Conservation (phyloP, 306 rosid species). For the Cucurbita argyrosperma region DNA sequence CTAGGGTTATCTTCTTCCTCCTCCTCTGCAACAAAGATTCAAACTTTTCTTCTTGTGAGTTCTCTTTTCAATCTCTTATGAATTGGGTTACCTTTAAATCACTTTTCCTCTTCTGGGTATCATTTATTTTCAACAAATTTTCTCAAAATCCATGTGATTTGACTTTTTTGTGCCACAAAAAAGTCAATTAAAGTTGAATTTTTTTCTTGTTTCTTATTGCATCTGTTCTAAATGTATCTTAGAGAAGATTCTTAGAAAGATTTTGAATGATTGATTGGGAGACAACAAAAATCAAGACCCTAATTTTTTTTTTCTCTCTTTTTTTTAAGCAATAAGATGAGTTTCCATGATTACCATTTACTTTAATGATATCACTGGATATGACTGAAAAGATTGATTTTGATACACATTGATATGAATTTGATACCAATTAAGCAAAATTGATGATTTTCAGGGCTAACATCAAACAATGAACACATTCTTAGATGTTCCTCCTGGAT, state of each 20-base stretch:
- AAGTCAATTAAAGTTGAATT: neutral
- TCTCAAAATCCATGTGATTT: neutral
- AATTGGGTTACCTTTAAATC: neutral
- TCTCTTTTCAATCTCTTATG: neutral
- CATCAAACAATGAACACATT: constrained; percentile 13
- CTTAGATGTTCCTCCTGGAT: constrained; percentile 82
- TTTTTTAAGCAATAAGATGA: neutral
- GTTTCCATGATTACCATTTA: neutral
- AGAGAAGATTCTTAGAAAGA: neutral
- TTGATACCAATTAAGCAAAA: neutral
- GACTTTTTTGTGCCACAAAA: neutral
- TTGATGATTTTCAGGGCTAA: neutral
- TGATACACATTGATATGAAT: neutral
- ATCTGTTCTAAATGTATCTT: neutral
- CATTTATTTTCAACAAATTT: neutral
- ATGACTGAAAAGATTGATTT: neutral
- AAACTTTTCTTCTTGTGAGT: neutral
- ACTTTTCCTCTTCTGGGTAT: neutral
- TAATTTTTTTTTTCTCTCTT: neutral
- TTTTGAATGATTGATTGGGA: neutral
- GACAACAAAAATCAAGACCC: constrained; percentile 1
- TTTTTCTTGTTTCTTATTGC: neutral
- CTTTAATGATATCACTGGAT: neutral
- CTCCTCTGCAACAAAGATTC: neutral
- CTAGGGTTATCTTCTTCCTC: neutral